Conservation (phyloP, 495 filamentous ascomycete genomes). For the Rhypophila decipiens region DNA sequence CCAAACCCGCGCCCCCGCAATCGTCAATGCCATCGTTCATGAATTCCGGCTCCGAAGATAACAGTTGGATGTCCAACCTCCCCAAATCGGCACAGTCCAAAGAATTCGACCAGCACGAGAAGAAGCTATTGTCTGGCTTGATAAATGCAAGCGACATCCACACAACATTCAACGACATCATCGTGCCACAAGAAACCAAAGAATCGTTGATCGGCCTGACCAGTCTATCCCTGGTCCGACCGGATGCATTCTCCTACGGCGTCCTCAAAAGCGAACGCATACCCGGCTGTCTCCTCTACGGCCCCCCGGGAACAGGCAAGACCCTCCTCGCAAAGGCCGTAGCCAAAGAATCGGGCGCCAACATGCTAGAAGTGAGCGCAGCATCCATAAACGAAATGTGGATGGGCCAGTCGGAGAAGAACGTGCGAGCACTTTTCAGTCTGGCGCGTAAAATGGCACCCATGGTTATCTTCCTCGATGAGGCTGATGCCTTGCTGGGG, state of each 20-base stretch:
- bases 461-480: slow-evolving; percentile 93
- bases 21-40: slow-evolving; percentile 1
- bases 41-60: slow-evolving; percentile 3
- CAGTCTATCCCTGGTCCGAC: slow-evolving; percentile 76
- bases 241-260: slow-evolving; percentile 93
- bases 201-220: slow-evolving; percentile 87
- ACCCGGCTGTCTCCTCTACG: slow-evolving; percentile 83
- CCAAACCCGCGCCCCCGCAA: not conserved
- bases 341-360: slow-evolving; percentile 87
- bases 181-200: slow-evolving; percentile 73
- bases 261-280: slow-evolving; percentile 89
- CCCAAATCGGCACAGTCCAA: slow-evolving; percentile 7
- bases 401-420: slow-evolving; percentile 95
- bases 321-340: slow-evolving; percentile 93
- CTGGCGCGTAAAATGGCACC: slow-evolving; percentile 90
- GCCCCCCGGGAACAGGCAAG: slow-evolving; percentile 93
- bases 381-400: slow-evolving; percentile 90
- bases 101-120: slow-evolving; percentile 58
- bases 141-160: slow-evolving; percentile 73
- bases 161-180: slow-evolving; percentile 80
- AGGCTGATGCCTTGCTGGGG: slow-evolving; percentile 87
- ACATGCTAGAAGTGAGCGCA: slow-evolving; percentile 54
- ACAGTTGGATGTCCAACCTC: not conserved
- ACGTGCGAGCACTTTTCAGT: slow-evolving; percentile 85
- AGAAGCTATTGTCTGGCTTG: slow-evolving; percentile 73